Base-by-base conservation (phyloP, 139 green algal species). In the Picochlorum sp. region DNA sequence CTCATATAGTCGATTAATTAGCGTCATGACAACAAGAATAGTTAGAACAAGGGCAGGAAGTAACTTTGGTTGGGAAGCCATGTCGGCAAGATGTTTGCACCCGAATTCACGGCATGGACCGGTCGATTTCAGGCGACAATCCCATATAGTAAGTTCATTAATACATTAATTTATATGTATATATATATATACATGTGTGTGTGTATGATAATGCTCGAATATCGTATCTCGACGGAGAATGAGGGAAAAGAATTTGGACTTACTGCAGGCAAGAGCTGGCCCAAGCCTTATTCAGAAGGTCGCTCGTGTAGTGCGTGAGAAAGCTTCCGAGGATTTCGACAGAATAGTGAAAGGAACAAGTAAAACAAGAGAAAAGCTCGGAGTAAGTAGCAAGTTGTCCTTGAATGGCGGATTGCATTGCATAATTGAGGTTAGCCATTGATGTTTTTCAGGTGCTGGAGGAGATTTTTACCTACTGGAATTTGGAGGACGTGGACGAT, bases 401-500 rank as follows among this genome's bases (percentile, higher is more conserved):
- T n/a, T n/a, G n/a, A n/a, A 39, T 74, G 5, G 28, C 3, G 7
- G n/a, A 25, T 18, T n/a, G 9, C 20, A 60, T 22, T 61, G 9
- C 40, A 24, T 6, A 30, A 58, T 58, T 9, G 14, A 59, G 16
- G 55, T 30, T 68, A 91, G 82, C 67, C n/a, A n/a, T n/a, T n/a
- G n/a, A n/a, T n/a, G n/a, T n/a, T n/a, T n/a, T n/a, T n/a, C n/a
- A n/a, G n/a, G n/a, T 96, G 5, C 82, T 97, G 29, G 90, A 97
- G 22, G 90, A 97, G 77, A 75, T 97, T 26, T 72, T 96, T 7
- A 70, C 82, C 1, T 89, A 95, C 53, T 97, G 89, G 90, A 93
- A 68, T 13, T 61, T 97, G 35, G 89, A 96, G 37, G 86, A 95
- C 39, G 82, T 84, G 26, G 90, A 97, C 25, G 72, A 81, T 45